Evolutionary conservation across 140 eudicot species (phyloP), one percentile per base, ranked within the genome.

Genomic region (Stevia rebaudiana): DNA sequence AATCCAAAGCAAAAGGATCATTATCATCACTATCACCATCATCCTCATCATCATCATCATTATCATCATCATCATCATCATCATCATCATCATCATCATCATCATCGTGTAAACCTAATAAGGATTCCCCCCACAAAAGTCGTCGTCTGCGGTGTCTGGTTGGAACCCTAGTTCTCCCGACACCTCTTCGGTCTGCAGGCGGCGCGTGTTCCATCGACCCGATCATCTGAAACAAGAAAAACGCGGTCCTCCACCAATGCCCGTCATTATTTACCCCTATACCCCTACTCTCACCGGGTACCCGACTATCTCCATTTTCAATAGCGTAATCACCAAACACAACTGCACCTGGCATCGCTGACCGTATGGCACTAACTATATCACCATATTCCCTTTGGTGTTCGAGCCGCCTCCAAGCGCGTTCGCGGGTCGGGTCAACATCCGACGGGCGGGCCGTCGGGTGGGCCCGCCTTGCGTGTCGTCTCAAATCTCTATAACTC

Each of bases 321-420:
- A 90, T 81, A 16, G 84, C 90, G 48, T 87, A 87, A 68, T 90
- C 95, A 11, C 98, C 98, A 17, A 87, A 65, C 2, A 90, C 82
- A 65, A 82, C 76, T 2, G 98, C 91, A 37, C 95, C 95, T 0
- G 98, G 98, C 86, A 90, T 82, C 16, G 98, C 90, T 36, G 98
- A 82, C 46, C 83, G 84, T 23, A 92, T 80, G 8, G 96, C 95
- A 68, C 89, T 88, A 23, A 92, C 95, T 33, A 88, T 80, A 65
- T 92, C 98, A n/a, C 83, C 88, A 15, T 88, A 80, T 46, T 85
- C 95, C 61, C 92, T 79, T 72, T 88, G 87, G 61, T 81, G 74
- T 78, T 92, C 96, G 22, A 92, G 81, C 28, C 79, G 86, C 4
- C 84, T 78, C 98, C 98, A 92, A 3, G 87, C 92, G 55, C 87